Evolutionary conservation across 2,329 filamentous ascomycete species (phyloP), one percentile per base, ranked within the genome.

Genomic region (Juglanconis juglandina): DNA sequence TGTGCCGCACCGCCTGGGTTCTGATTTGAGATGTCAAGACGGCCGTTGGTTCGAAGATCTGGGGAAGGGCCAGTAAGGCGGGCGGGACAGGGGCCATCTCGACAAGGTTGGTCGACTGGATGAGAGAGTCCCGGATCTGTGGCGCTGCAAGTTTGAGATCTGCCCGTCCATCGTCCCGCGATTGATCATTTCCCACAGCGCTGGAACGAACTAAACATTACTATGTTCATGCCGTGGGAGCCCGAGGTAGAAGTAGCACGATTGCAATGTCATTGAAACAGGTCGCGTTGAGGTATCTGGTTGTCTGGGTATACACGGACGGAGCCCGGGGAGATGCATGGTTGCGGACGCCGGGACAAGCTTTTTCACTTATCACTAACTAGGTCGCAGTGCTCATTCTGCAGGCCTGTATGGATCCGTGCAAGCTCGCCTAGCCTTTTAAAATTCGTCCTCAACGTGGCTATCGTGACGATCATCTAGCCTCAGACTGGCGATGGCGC

Each of bases 131-230:
- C 53, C 39, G 41, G 42, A 46, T 53, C 34, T 60, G 59, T 60
- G 54, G 59, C 59, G 54, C 59, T 46, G 48, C 42, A 47, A 42
- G 59, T 60, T 57, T 49, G 59, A 60, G 54, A 60, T 60, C 59
- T 60, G 54, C 59, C 44, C 54, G 51, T 44, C 46, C 52, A 42
- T 51, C 35, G 32, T 37, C 35, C 34, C 33, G 30, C 48, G 10
- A 34, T 49, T 41, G 37, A 35, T 49, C 41, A 10, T 14, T 24
- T 44, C 37, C 37, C 30, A 14, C 46, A 10, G 46, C 8, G 8
- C 17, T 32, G 46, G 46, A 48, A 48, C 46, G 4, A 32, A 30
- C 46, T 33, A 32, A 30, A 46, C n/a, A 17, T 46, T 17, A 6
- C 7, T 17, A 7, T n/a, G 42, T 13, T 17, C 42, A 17, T 46